Evolutionary conservation across 306 rosid genomes (phyloP), one percentile per base, ranked within the genome.

Genomic region (Quercus engelmannii): DNA sequence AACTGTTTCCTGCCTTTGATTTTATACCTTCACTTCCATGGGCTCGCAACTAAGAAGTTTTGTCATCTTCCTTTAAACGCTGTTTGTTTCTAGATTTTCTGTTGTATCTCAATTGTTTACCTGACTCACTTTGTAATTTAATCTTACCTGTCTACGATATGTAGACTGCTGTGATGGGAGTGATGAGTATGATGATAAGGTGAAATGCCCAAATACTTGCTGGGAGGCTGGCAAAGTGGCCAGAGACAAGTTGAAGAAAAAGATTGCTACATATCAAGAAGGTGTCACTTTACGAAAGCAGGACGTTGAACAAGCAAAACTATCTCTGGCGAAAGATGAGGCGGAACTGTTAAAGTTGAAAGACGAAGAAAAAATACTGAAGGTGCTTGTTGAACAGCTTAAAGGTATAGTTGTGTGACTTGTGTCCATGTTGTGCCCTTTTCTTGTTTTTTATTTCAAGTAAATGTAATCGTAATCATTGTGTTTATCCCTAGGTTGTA

Each of bases 111-210:
- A 14, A 31, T 74, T 35, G 58, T 76, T 57, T 79, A 43, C n/a
- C 71, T 82, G 51, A 49, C 70, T 71, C 33, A 26, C 57, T 35
- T 78, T 46, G 75, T 84, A 57, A 46, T 41, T 78, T 75, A 18
- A 43, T 8, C 79, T 82, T 78, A 55, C 80, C 58, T 76, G 49
- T 74, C 33, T 43, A 26, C 69, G 21, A 81, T 83, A 12, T 82
- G 74, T 84, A 95, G 99, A 96, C 86, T 96, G 99, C 84, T 96
- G 99, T 82, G 99, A 96, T 85, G 99, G 99, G 83, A 87, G 91
- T 74, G 99, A 96, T 61, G 99, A 96, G 85, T 93, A 91, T 80
- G 92, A 90, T 49, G 88, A 89, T 76, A 83, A 84, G 82, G 91
- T 85, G 9, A 85, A 87, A 74, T 96, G 99, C 86, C 88, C 91